Evolutionary conservation across 345 rosid genomes (phyloP).

Genomic region (Pseudoturritis turrita): DNA sequence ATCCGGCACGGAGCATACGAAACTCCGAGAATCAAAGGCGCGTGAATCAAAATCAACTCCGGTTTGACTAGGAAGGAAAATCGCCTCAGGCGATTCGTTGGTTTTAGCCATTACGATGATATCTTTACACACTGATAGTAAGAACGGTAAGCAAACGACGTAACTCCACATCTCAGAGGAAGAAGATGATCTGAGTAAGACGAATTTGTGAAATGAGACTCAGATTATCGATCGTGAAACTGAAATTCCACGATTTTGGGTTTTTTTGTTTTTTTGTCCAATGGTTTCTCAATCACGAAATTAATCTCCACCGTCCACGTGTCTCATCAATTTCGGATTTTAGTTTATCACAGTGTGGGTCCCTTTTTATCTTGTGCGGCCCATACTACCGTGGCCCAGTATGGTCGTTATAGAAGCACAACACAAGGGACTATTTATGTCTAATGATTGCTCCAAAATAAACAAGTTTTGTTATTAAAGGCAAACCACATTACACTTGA

Average conservation of each 20-base stretch:
- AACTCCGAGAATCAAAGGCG: background rate
- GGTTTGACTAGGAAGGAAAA: constrained; percentile 46
- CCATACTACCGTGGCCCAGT: background rate
- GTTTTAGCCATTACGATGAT: background rate
- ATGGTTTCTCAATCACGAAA: background rate
- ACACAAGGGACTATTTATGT: too few species aligned
- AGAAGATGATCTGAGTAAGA: background rate
- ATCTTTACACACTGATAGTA: background rate
- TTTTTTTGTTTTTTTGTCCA: background rate
- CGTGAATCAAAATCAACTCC: background rate
- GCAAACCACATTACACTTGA: background rate
- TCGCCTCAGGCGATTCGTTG: background rate
- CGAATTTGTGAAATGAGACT: background rate
- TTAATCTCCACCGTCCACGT: constrained; percentile 15
- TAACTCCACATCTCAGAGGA: constrained; percentile 19
- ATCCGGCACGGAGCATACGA: constrained; percentile 47
- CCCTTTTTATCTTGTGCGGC: background rate
- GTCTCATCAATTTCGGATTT: background rate
- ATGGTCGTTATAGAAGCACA: background rate
- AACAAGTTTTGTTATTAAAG: too few species aligned
- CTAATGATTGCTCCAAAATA: background rate
- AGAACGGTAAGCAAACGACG: background rate
- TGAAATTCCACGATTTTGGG: background rate
- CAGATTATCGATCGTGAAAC: background rate
- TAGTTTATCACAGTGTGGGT: background rate